Conservation (phyloP, 306 rosid genomes). For the Mucuna pruriens region DNA sequence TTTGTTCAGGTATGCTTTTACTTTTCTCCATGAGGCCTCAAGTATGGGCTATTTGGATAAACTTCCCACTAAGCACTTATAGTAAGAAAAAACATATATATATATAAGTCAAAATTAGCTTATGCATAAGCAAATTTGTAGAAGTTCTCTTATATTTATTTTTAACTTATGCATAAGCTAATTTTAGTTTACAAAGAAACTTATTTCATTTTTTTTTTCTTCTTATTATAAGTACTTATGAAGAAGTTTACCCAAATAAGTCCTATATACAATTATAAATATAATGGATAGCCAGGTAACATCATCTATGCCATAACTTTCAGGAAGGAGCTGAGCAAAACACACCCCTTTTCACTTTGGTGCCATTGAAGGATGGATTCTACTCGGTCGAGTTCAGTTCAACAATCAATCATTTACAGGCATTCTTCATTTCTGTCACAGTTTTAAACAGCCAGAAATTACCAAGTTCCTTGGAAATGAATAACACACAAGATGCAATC, state of each 20-base stretch:
- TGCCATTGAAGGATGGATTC: slow-evolving; percentile 72
- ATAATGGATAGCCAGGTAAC: slow-evolving; percentile 25
- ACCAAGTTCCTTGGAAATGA: slow-evolving; percentile 44
- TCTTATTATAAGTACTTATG: too few relatives aligned
- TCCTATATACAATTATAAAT: not conserved
- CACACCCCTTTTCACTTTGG: slow-evolving; percentile 63
- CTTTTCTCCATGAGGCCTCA: too few relatives aligned
- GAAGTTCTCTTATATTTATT: too few relatives aligned
- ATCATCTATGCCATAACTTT: slow-evolving; percentile 30
- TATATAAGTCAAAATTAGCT: too few relatives aligned
- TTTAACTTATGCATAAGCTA: too few relatives aligned
- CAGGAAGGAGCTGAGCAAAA: slow-evolving; percentile 67
- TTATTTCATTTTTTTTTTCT: too few relatives aligned
- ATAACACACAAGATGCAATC: slow-evolving; percentile 40
- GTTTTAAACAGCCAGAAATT: slow-evolving; percentile 59
- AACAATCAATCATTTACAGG: slow-evolving; percentile 75
- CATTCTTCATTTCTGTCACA: slow-evolving; percentile 75
- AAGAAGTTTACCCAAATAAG: too few relatives aligned
- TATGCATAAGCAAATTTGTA: too few relatives aligned
- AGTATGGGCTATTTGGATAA: too few relatives aligned
- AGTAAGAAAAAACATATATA: too few relatives aligned
- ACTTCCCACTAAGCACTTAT: too few relatives aligned
- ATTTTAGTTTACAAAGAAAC: too few relatives aligned
- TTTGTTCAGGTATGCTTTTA: slow-evolving; percentile 62
- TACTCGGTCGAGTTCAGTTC: slow-evolving; percentile 73